Base-by-base conservation (phyloP, 2,329 filamentous ascomycete species). In the Stagonosporopsis cucurbitacearum region DNA sequence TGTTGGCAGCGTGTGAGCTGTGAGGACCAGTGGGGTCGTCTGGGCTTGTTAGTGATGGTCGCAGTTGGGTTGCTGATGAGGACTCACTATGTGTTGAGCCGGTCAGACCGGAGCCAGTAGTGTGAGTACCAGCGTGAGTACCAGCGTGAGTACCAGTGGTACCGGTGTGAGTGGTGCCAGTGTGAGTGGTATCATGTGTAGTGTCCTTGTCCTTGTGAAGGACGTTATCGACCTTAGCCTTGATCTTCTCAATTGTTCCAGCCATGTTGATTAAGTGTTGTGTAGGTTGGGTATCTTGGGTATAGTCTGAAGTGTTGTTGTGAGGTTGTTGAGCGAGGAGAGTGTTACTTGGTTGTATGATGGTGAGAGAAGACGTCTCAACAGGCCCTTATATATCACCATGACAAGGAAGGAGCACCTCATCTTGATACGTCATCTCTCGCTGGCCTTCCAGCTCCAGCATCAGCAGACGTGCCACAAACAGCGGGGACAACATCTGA, bases 201-300 rank as follows among this genome's bases (percentile, higher is more conserved):
- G 57, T 64, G 52, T 64, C 57, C 62, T 71, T 69, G 62, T 75
- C 69, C 67, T 74, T 73, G 64, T 73, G 71, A 45, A 74, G 67
- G 54, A 71, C 66, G 32, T 70, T 57, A 57, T 75, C 71, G 65
- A 74, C 72, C 71, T 73, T 75, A 50, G 67, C 66, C 70, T 74
- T 75, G 62, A 75, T 67, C 64, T 75, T 74, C 3, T 75, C 69
- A 33, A 75, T 68, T 40, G 62, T 44, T 54, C 69, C 67, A 37
- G 69, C 43, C 69, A 71, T 72, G 57, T 51, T 58, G 50, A 53
- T 37, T 53, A 36, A 37, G 26, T 62, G 50, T 61, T 52, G 19
- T 40, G 37, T 26, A 48, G 19, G 40, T 56, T 43, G 43, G 25
- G 42, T 56, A 43, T 43, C 28, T 49, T 57, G 36, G 37, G 49